Base-by-base conservation (phyloP, 345 rosid species). In the Garcia nutans region DNA sequence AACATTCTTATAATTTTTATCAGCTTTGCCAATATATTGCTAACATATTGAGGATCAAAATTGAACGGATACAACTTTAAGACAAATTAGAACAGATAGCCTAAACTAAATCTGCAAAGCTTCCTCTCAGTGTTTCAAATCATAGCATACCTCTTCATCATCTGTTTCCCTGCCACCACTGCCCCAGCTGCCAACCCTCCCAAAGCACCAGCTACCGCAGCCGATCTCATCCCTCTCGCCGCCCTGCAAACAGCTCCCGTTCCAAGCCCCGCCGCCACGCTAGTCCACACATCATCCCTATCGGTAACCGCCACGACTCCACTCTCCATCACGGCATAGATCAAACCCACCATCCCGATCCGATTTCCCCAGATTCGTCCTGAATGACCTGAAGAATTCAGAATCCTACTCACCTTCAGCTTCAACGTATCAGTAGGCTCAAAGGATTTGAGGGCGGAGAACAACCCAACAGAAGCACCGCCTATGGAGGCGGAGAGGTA, bases 181-280 rank as follows among this genome's bases (percentile, higher is more conserved):
- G 89, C 86, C 0, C 96, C 97, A 1, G 99, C 99, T 0, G 90
- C 96, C 26, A 87, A 13, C 0, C 97, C 99, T 31, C 99, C 97
- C 20, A 95, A 84, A 9, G 97, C 99, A 13, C 99, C 99, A 0
- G 99, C 99, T 44, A 95, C 96, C 4, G 99, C 99, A 3, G 99
- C 99, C 10, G 97, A 93, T 81, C 97, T 87, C 33, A 90, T 84
- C 12, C 99, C 99, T 70, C 97, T 84, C 3, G 99, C 97, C 16
- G 99, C 99, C 76, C 96, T 83, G 64, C 82, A 93, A 2, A 95
- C 86, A 0, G 97, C 99, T 8, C 98, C 99, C 0, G 98, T 95
- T 7, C 90, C 91, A 1, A 95, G 90, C 71, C 99, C 99, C 19
- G 99, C 98, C 41, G 86, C 96, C 22, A 91, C 92, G 80, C 97